Evolutionary conservation across 768 basidiomycete species (phyloP).

Genomic region (Lentinula lateritia): DNA sequence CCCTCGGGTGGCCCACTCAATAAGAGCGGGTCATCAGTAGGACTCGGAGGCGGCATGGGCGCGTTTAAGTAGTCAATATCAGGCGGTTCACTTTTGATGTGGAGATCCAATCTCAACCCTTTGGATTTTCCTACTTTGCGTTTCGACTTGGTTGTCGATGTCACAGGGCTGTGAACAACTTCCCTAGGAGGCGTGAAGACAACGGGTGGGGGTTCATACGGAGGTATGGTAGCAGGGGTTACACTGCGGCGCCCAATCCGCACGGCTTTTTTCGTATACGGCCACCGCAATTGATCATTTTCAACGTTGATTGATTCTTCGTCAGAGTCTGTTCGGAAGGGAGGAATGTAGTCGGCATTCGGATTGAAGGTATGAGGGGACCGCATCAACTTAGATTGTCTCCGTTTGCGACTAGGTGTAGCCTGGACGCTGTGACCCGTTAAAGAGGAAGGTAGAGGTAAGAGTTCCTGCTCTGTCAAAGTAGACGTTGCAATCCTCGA

Average conservation of each 20-base stretch:
- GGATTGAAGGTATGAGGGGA: conserved; percentile 46
- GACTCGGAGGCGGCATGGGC: conserved; percentile 66
- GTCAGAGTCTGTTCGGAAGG: conserved; percentile 11
- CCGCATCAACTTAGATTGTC: conserved; percentile 21
- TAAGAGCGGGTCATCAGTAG: conserved; percentile 71
- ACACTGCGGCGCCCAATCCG: conserved; percentile 33
- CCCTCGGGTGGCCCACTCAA: conserved; percentile 39
- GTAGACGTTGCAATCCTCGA: not conserved
- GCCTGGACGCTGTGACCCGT: not conserved
- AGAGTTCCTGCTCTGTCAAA: not conserved
- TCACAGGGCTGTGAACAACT: conserved; percentile 39
- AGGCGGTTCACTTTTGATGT: conserved; percentile 62
- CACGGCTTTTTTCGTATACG: conserved; percentile 14
- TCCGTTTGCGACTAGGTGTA: conserved; percentile 9
- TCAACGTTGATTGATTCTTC: not conserved
- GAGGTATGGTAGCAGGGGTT: conserved; percentile 45
- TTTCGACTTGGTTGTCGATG: conserved; percentile 32
- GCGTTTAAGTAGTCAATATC: conserved; percentile 46
- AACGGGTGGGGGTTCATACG: conserved; percentile 61
- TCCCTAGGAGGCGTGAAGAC: conserved; percentile 71
- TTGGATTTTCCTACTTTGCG: conserved; percentile 17
- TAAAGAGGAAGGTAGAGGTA: not conserved
- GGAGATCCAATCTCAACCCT: conserved; percentile 15
- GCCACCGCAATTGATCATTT: not conserved
- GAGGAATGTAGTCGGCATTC: conserved; percentile 42